Base-by-base conservation (phyloP, 2,329 filamentous ascomycete species). In the Fusarium succisae region DNA sequence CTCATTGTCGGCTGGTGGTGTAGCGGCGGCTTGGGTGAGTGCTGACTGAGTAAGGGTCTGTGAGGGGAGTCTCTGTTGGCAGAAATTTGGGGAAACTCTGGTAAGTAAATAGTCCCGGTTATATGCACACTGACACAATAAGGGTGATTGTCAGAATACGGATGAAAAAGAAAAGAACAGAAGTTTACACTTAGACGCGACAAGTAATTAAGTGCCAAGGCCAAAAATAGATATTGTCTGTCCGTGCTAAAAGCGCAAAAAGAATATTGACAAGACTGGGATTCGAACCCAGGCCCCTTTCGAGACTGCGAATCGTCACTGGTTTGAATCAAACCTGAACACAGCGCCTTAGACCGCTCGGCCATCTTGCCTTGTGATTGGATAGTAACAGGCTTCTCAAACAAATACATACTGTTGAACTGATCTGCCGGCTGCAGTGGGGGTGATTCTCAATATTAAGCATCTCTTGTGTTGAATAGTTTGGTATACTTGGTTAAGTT, bases 301-400 rank as follows among this genome's bases (percentile, higher is more conserved):
- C 26, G 26, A 67, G 64, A 66, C 64, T 66, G 64, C 64, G 64
- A 66, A 66, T 66, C 64, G 64, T 66, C 48, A 35, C 61, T 66
- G 43, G 64, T 66, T 66, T 45, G 15, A 28, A 66, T 66, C 0
- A 63, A 66, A 66, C 64, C 64, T 66, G 64, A 66, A 66, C 64
- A 66, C 64, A 66, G 64, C 64, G 61, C 64, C 64, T 66, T 66
- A 66, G 64, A 66, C 64, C 64, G 61, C 64, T 66, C 64, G 64
- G 64, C 64, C 64, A 66, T 66, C 64, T 66, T 66, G 50, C 64
- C 64, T 58, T 58, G 10, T 66, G 50, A 66, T 66, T 66, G 50
- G 64, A 58, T 58, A 50, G 5, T 18, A 12, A 8, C 0, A 4
- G 5, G 0, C 0, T 28, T 3, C 18, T 3, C 9, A 47, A 1